Evolutionary conservation across 768 basidiomycete species (phyloP), one percentile per base, ranked within the genome.

Genomic region (Mycena galopus): DNA sequence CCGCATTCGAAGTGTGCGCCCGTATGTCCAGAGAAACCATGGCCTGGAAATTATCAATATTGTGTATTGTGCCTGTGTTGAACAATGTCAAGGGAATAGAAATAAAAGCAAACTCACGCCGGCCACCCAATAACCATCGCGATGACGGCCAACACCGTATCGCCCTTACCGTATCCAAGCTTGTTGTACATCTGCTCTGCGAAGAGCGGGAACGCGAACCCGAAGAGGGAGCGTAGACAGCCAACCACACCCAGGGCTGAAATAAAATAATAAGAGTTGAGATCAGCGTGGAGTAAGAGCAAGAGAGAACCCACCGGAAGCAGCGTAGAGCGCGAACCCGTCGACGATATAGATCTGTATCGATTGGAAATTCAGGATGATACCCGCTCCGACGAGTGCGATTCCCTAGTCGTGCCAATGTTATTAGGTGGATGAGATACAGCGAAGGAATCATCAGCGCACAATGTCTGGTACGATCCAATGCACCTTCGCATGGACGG

Each of bases 131-230:
- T 79, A 1, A 79, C 86, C 64, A 94, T 88, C 2, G 91, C 84
- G 2, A 87, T 73, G 11, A 78, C 85, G 0, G 93, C 93, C 8
- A 95, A 84, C 4, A 94, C 84, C 0, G 93, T 92, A 72, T 90
- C 81, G 10, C 91, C 92, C 71, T 90, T 92, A 0, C 93, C 94
- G 67, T 91, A 92, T 4, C 93, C 94, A 0, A 94, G 82, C 17
- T 83, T 82, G 1, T 83, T 79, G 79, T 88, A 94, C 89, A 94
- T 92, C 42, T 87, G 83, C 23, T 91, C 90, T 4, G 90, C 92
- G 74, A 95, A 95, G n/a, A 95, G 81, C 2, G 94, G 94, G 77
- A 95, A 94, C 1, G 87, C 90, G 64, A 93, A 94, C 0, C 94
- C 94, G 1, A 89, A 88, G 0, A 93, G 65, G 0, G 91, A 89